These are phyloP conservation scores for Annona squamosa DNA, from an alignment of 164 flowering plant species.

Conservation along the genomic window DNA sequence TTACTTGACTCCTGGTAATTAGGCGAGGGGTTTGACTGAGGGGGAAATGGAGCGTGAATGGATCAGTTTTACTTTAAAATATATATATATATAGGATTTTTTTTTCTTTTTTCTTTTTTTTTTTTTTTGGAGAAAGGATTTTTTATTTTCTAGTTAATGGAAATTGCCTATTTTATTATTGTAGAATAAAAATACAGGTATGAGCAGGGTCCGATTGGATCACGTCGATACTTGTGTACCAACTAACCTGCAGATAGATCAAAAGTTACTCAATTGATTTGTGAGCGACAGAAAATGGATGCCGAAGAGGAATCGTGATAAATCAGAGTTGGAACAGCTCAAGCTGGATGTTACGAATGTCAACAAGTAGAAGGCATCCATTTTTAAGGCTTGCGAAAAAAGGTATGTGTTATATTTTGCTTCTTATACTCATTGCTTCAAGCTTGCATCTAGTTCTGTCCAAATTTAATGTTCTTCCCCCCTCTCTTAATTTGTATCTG, in stretches of 20 bases:
- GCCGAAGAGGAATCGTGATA: constrained; percentile 73
- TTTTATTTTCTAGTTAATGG: too few relatives aligned
- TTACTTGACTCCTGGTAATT: too few relatives aligned
- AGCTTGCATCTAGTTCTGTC: neutral
- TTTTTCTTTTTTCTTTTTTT: too few relatives aligned
- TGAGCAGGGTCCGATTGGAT: too few relatives aligned
- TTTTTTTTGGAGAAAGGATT: too few relatives aligned
- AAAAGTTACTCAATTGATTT: constrained; percentile 60
- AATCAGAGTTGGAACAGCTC: constrained; percentile 68
- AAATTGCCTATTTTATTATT: too few relatives aligned
- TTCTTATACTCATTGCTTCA: neutral
- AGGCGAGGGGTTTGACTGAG: too few relatives aligned
- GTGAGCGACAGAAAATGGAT: constrained; percentile 83
- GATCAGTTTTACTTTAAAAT: too few relatives aligned
- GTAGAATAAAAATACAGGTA: too few relatives aligned
- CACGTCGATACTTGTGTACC: constrained; percentile 12
- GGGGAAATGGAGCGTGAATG: too few relatives aligned
- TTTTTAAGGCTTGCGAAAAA: constrained; percentile 68
- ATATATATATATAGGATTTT: too few relatives aligned
- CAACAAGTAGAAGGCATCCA: constrained; percentile 58
- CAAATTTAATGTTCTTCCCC: neutral
- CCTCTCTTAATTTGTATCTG: constrained; percentile 9
- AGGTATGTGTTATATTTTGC: constrained; percentile 37
- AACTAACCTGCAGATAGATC: constrained; percentile 70
- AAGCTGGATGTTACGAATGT: constrained; percentile 75